These are phyloP conservation scores for Nicotiana obtusifolia DNA, from an alignment of 257 asterid species.

Conservation along the genomic window DNA sequence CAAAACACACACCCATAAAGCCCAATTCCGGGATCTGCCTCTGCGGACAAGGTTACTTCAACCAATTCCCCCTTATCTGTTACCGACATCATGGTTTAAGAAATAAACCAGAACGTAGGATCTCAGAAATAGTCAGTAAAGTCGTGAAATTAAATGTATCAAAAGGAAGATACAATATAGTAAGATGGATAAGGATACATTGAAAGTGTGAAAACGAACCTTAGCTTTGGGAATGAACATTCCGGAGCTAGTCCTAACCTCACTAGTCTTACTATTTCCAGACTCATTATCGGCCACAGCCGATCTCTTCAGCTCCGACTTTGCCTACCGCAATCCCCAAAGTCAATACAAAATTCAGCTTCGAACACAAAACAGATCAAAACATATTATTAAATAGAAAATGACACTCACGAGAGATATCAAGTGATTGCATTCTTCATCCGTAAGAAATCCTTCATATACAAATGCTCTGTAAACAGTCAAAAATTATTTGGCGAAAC, in stretches of 20 bases:
- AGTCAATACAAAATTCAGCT: neutral
- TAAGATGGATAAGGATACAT: neutral
- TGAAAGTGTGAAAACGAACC: slow-evolving; percentile 37
- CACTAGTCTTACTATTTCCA: slow-evolving; percentile 69
- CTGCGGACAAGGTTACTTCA: too few species aligned
- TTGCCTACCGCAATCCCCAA: slow-evolving; percentile 47
- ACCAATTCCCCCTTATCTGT: too few species aligned
- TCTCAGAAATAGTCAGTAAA: neutral
- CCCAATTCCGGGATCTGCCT: too few species aligned
- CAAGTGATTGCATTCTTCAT: slow-evolving; percentile 87
- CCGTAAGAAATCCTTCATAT: slow-evolving; percentile 80
- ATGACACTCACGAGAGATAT: slow-evolving; percentile 59
- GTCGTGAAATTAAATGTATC: neutral
- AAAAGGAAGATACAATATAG: neutral
- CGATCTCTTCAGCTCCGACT: slow-evolving; percentile 83
- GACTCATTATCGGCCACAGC: slow-evolving; percentile 83
- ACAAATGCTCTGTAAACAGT: slow-evolving; percentile 59
- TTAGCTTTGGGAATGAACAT: slow-evolving; percentile 76
- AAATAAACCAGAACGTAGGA: too few species aligned
- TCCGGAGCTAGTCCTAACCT: slow-evolving; percentile 95
- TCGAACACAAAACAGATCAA: neutral
- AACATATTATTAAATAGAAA: neutral
- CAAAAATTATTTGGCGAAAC: neutral
- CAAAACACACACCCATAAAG: too few species aligned
- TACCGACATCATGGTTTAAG: too few species aligned